Evolutionary conservation across 352 stramenopile genomes (phyloP).

Genomic region (Pythium insidiosum): DNA sequence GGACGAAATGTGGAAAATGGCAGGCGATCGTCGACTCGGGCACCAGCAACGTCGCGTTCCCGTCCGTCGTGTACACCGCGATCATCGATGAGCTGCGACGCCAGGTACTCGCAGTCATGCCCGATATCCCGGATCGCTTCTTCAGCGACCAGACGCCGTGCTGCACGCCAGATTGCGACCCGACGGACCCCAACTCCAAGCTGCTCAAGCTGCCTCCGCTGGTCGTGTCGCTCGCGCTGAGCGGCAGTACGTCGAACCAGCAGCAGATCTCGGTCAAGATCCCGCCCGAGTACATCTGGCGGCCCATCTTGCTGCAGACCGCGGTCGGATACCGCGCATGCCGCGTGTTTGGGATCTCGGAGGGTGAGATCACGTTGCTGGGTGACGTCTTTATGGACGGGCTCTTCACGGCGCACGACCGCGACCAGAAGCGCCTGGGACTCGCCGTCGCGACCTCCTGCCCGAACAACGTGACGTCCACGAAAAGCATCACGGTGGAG

Average conservation of each 20-base stretch:
- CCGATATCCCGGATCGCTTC: slow-evolving; percentile 38
- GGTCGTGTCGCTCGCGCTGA: slow-evolving; percentile 49
- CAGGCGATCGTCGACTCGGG: slow-evolving; percentile 70
- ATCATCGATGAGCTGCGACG: slow-evolving; percentile 46
- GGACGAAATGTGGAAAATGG: too few relatives aligned
- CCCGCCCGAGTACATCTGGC: slow-evolving; percentile 78
- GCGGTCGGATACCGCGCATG: slow-evolving; percentile 32
- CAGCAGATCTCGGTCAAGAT: slow-evolving; percentile 72
- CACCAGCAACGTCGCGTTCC: slow-evolving; percentile 76
- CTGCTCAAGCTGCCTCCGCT: slow-evolving; percentile 60
- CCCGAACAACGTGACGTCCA: slow-evolving; percentile 56
- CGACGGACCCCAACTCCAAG: slow-evolving; percentile 40
- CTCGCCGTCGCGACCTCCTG: slow-evolving; percentile 63
- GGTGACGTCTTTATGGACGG: slow-evolving; percentile 85
- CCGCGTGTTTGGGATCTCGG: slow-evolving; percentile 76
- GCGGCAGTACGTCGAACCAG: slow-evolving; percentile 19
- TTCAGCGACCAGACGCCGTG: slow-evolving; percentile 68
- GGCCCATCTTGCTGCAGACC: slow-evolving; percentile 49
- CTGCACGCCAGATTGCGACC: slow-evolving; percentile 59
- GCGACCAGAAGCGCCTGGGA: slow-evolving; percentile 39
- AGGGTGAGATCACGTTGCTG: slow-evolving; percentile 64
- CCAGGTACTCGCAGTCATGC: slow-evolving; percentile 37
- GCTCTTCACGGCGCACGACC: slow-evolving; percentile 75
- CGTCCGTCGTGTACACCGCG: slow-evolving; percentile 48
- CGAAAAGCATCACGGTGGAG: slow-evolving; percentile 59